Conservation (phyloP, 306 rosid genomes). For the Inga laurina region DNA sequence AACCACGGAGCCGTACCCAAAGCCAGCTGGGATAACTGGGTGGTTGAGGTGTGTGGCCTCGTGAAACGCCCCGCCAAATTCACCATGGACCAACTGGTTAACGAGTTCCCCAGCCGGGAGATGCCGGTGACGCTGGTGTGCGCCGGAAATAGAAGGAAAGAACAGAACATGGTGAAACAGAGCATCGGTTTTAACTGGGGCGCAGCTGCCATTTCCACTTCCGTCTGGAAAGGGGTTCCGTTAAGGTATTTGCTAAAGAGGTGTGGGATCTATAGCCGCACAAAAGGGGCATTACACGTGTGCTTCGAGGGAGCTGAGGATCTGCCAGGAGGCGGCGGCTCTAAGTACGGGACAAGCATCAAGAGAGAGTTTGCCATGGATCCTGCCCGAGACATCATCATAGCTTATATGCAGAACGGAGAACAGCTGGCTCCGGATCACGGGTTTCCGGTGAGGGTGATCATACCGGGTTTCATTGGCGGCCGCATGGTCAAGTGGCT, state of each 20-base stretch:
- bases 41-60: constrained; percentile 67
- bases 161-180: constrained; percentile 77
- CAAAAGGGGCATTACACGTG: constrained; percentile 60
- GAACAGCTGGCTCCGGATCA: constrained; percentile 68
- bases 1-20: constrained; percentile 73
- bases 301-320: constrained; percentile 87
- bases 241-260: constrained; percentile 50
- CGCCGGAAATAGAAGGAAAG: constrained; percentile 80
- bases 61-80: constrained; percentile 53
- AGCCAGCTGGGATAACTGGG: constrained; percentile 66
- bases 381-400: constrained; percentile 70
- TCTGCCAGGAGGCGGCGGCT: constrained; percentile 85
- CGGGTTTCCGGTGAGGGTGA: constrained; percentile 76
- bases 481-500: constrained; percentile 93
- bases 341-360: constrained; percentile 73
- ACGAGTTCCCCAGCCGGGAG: constrained; percentile 55
- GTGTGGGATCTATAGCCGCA: constrained; percentile 53
- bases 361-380: constrained; percentile 69
- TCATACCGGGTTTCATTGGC: constrained; percentile 74
- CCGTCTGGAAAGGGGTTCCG: constrained; percentile 78
- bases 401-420: constrained; percentile 88
- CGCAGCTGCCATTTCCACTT: constrained; percentile 61
- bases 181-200: constrained; percentile 90
- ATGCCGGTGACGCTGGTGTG: constrained; percentile 66
- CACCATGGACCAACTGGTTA: constrained; percentile 64